Conservation (phyloP, 108 stramenopile genomes). For the Cyclotella sp. region DNA sequence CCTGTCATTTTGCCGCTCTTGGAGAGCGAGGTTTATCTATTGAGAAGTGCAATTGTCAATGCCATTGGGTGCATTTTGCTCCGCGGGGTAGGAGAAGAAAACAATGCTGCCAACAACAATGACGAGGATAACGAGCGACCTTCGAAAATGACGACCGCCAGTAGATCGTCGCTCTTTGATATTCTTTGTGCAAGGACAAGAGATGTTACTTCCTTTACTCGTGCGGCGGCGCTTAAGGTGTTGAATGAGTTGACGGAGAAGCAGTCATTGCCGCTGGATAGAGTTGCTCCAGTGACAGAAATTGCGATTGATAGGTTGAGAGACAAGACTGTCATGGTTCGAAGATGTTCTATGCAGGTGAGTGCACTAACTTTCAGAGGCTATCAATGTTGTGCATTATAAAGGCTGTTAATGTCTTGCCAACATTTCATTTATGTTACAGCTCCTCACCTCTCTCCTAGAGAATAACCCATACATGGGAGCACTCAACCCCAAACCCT, state of each 20-base stretch:
- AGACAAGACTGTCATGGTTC: slow-evolving; percentile 95
- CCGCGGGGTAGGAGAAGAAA: slow-evolving; percentile 36
- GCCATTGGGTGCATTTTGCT: slow-evolving; percentile 75
- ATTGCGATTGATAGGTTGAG: slow-evolving; percentile 89
- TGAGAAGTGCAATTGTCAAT: slow-evolving; percentile 81
- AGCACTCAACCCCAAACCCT: slow-evolving; percentile 85
- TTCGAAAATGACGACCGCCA: slow-evolving; percentile 51
- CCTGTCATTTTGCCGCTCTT: slow-evolving; percentile 77
- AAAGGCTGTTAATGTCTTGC: neutral
- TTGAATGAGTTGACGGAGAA: slow-evolving; percentile 71
- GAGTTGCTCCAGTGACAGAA: slow-evolving; percentile 75
- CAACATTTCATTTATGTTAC: neutral
- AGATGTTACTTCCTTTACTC: slow-evolving; percentile 86
- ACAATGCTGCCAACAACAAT: slow-evolving; percentile 21
- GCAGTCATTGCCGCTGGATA: slow-evolving; percentile 77
- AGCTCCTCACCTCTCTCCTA: slow-evolving; percentile 83
- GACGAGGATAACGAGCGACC: slow-evolving; percentile 36
- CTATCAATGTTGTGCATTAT: neutral
- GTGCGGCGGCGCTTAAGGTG: slow-evolving; percentile 85
- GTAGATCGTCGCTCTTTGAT: slow-evolving; percentile 79
- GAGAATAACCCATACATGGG: slow-evolving; percentile 96
- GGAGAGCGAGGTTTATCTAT: slow-evolving; percentile 73
- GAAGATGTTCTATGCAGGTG: slow-evolving; percentile 91
- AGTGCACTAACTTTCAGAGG: slow-evolving; percentile 14
- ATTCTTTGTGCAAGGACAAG: slow-evolving; percentile 77